A percentile compares a stretch with the other conserved stretches of the same genome.
These are phyloP conservation scores for Colletotrichum sp. DNA, from an alignment of 2,329 filamentous ascomycete genomes.

Conservation along the genomic window DNA sequence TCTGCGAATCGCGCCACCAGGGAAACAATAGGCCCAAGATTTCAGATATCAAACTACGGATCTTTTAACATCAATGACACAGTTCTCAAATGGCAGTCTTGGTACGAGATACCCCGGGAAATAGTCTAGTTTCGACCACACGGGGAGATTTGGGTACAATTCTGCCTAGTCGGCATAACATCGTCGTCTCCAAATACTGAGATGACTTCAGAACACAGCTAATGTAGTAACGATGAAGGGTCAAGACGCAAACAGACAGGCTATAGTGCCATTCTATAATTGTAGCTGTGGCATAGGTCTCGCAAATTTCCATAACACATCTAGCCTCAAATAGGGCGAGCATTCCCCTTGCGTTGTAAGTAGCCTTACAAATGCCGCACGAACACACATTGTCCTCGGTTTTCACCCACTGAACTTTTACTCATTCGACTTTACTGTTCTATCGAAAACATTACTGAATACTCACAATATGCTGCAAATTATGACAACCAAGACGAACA, in stretches of 20 bases:
- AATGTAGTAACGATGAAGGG: background rate
- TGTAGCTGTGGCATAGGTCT: background rate
- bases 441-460: background rate
- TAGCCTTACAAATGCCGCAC: background rate
- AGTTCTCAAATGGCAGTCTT: too few relatives aligned
- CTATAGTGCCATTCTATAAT: rapidly evolving
- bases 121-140: background rate
- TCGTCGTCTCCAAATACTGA: background rate
- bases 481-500: background rate
- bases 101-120: background rate
- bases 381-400: background rate
- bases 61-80: too few relatives aligned
- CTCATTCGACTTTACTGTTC: background rate
- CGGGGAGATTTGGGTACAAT: too few relatives aligned
- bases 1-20: background rate
- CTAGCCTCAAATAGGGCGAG: background rate
- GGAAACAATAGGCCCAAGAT: background rate
- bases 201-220: background rate
- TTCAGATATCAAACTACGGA: background rate
- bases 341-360: background rate
- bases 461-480: background rate
- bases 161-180: rapidly evolving
- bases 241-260: background rate
- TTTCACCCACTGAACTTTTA: background rate
- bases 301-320: background rate